Percentiles rank a stretch among this genome's conserved stretches.
phyloP scores from a whole-genome alignment of 352 stramenopile genomes.

The Pythium rhizo-oryzae region DNA sequence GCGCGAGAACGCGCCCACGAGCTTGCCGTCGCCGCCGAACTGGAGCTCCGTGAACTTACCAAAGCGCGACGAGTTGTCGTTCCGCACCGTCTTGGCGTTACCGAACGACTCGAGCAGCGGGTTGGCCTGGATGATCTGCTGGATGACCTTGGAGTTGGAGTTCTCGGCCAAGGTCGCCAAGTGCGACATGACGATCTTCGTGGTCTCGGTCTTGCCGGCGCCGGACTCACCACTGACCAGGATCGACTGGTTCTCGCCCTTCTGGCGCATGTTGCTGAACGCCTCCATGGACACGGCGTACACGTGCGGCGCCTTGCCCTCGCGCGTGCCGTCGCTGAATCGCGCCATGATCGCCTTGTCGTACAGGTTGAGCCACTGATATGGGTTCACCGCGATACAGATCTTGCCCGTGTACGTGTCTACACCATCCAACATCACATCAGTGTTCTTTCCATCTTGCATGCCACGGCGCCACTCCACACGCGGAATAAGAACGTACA shows the following conservation, averaged over 20 bases:
- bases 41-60: slow-evolving; percentile 89
- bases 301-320: slow-evolving; percentile 81
- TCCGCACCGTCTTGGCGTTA: slow-evolving; percentile 86
- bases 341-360: slow-evolving; percentile 67
- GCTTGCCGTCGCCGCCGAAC: slow-evolving; percentile 68
- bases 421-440: slow-evolving; percentile 17
- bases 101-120: slow-evolving; percentile 87
- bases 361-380: slow-evolving; percentile 87
- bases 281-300: slow-evolving; percentile 90
- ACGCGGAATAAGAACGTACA: slow-evolving; percentile 49
- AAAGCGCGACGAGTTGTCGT: slow-evolving; percentile 87
- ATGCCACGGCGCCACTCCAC: no score
- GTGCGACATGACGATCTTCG: slow-evolving; percentile 96
- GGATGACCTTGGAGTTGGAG: slow-evolving; percentile 89
- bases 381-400: slow-evolving; percentile 89
- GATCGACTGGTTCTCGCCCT: slow-evolving; percentile 93
- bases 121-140: slow-evolving; percentile 95
- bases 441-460: not conserved
- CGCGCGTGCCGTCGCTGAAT: slow-evolving; percentile 74
- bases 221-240: slow-evolving; percentile 95
- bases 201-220: slow-evolving; percentile 97
- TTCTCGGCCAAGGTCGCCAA: slow-evolving; percentile 87
- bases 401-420: slow-evolving; percentile 89
- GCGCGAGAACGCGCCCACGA: slow-evolving; percentile 80
- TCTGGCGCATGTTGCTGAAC: slow-evolving; percentile 79